Base-by-base conservation (phyloP, 352 stramenopile species). In the Pythium plurisporium region DNA sequence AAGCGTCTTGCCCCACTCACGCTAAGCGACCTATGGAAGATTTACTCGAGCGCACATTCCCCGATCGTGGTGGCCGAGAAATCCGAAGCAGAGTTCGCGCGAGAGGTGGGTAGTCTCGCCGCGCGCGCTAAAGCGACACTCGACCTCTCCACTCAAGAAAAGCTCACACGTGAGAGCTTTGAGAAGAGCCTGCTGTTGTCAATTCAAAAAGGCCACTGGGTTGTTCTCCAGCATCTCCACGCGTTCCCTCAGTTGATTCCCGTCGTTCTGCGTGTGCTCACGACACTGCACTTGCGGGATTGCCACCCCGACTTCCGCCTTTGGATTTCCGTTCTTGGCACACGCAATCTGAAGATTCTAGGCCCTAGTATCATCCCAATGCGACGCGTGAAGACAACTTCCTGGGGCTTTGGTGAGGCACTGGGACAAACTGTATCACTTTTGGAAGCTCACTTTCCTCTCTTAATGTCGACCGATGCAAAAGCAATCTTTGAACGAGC, bases 241-340 rank as follows among this genome's bases (percentile, higher is more conserved):
- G 27, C 55, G 2, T 55, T 44, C 4, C 33, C 62, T 1, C 15
- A 52, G 2, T 71, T 65, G 29, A 29, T 76, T 6, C 9, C 22
- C 3, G 61, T 65, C 20, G 31, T 90, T 0, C 37, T 55, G 33
- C 57, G 23, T 0, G 56, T 86, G 4, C 75, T 82, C 14, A 47
- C 76, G 12, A 55, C 41, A 2, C 62, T 85, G 0, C 41, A 71
- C 9, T 53, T 58, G 7, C 50, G 68, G 0, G 58, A 70, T 0
- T 41, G 57, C 6, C 80, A 90, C 22, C 67, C 73, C 1, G 80
- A 90, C 33, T 90, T 88, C 37, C 77, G 80, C 4, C 48, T 90
- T 10, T 90, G 80, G 77, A 29, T 83, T 17, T 88, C 73, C 11
- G 40, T 45, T 5, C 27, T 58, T 17, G 6, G 17, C 20, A 57